Conservation (phyloP, 768 basidiomycete species). For the Leccinum rimulosum region DNA sequence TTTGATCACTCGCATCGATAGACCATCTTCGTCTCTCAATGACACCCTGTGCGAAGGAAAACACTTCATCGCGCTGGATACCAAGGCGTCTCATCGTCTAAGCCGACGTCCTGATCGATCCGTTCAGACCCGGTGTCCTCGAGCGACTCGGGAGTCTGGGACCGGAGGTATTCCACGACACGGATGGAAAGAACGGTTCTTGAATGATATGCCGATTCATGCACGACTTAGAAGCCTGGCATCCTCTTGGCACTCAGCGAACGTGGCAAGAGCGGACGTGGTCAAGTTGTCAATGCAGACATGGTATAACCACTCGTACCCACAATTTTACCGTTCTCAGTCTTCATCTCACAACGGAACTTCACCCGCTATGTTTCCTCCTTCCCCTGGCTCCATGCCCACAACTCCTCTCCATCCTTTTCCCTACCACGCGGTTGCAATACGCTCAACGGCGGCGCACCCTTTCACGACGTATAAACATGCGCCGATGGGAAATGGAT, state of each 20-base stretch:
- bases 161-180: slow-evolving; percentile 67
- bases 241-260: slow-evolving; percentile 75
- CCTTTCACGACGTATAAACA: slow-evolving; percentile 72
- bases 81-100: slow-evolving; percentile 61
- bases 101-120: slow-evolving; percentile 82
- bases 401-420: slow-evolving; percentile 36
- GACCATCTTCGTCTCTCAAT: slow-evolving; percentile 39
- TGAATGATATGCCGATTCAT: slow-evolving; percentile 66
- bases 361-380: slow-evolving; percentile 67
- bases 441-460: slow-evolving; percentile 71
- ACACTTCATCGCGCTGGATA: slow-evolving; percentile 68
- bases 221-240: slow-evolving; percentile 76
- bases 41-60: slow-evolving; percentile 70
- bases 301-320: slow-evolving; percentile 51
- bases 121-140: slow-evolving; percentile 81
- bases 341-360: slow-evolving; percentile 34
- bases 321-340: background rate
- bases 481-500: slow-evolving; percentile 75
- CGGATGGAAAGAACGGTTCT: slow-evolving; percentile 37
- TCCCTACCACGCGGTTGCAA: slow-evolving; percentile 51
- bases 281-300: slow-evolving; percentile 72
- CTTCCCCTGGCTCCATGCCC: slow-evolving; percentile 57
- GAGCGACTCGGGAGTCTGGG: slow-evolving; percentile 69
- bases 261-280: slow-evolving; percentile 58
- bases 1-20: slow-evolving; percentile 72